Percentiles rank a stretch among this genome's conserved stretches.
Conservation (phyloP, 164 flowering plant species). For the Warburgia ugandensis region DNA sequence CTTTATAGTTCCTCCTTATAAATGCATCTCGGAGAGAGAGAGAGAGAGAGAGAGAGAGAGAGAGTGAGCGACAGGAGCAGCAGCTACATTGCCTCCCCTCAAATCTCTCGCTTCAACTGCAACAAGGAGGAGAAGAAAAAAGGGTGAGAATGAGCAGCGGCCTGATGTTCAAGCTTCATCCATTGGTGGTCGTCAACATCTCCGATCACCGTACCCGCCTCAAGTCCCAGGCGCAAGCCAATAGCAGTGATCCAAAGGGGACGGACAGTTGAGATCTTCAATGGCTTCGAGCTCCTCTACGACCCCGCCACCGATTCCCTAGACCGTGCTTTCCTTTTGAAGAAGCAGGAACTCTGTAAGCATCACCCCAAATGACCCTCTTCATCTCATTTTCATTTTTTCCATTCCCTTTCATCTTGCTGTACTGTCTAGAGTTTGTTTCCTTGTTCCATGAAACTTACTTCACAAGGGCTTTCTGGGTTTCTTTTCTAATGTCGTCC, state of each 20-base stretch:
- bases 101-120: no score
- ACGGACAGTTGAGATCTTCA: conserved; percentile 94
- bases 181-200: conserved; percentile 84
- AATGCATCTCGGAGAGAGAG: no score
- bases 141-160: conserved; percentile 63
- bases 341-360: conserved; percentile 93
- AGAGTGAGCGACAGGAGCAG: no score
- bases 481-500: no score
- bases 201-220: conserved; percentile 95
- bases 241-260: conserved; percentile 52
- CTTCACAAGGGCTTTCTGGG: no score
- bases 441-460: no score
- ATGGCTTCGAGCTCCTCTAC: conserved; percentile 92
- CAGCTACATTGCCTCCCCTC: no score
- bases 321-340: conserved; percentile 79
- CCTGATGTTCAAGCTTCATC: conserved; percentile 93
- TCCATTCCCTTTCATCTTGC: no score
- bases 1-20: no score
- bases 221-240: conserved; percentile 45
- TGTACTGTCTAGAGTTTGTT: no score
- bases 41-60: no score
- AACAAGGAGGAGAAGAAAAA: no score
- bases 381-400: not conserved
- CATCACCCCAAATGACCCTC: not conserved
- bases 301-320: conserved; percentile 61